Base-by-base conservation (phyloP, 371 early-diverging fungal species). In the Phascolomyces articulosus region DNA sequence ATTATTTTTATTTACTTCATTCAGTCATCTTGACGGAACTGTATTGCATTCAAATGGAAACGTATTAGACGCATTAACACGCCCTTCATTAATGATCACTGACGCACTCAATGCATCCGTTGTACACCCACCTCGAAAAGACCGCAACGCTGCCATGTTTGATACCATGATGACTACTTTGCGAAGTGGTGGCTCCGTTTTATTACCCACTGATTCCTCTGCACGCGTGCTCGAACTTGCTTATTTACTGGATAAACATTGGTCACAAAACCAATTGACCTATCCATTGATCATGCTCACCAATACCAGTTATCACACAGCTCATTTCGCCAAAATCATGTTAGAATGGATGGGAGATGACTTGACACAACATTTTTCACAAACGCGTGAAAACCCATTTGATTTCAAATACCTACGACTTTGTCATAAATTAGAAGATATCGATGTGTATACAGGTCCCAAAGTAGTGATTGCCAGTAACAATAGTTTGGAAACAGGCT, bases 341-440 rank as follows among this genome's bases (percentile, higher is more conserved):
- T 82, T 94, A 44, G 97, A 96, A 78, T 98, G 98, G 98, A 95
- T 97, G 96, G 91, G 95, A 4, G 90, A 92, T 47, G 85, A 83
- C n/a, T 74, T 96, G 23, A 86, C 89, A 13, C 76, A 84, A 26
- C 80, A 87, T 24, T 90, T 95, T 62, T 79, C 90, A 0, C 85
- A 87, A 27, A 82, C 85, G 29, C 87, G 95, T 11, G 93, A 92
- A 62, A 90, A 90, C 60, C 96, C 98, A 0, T 96, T 95, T 67
- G 95, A 96, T 66, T 91, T 96, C 79, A 91, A 89, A 73, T 91
- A 90, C 59, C 55, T 93, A 16, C 80, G 87, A 61, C 60, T 89
- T 2, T 84, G 88, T 34, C 91, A 92, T 57, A 81, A 81, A 51
- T 61, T 93, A 15, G 86, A 85, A 26, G 95, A 96, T 49, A 69